These are phyloP conservation scores for Anethum foeniculum DNA, from an alignment of 140 eudicot genomes.

Conservation along the genomic window DNA sequence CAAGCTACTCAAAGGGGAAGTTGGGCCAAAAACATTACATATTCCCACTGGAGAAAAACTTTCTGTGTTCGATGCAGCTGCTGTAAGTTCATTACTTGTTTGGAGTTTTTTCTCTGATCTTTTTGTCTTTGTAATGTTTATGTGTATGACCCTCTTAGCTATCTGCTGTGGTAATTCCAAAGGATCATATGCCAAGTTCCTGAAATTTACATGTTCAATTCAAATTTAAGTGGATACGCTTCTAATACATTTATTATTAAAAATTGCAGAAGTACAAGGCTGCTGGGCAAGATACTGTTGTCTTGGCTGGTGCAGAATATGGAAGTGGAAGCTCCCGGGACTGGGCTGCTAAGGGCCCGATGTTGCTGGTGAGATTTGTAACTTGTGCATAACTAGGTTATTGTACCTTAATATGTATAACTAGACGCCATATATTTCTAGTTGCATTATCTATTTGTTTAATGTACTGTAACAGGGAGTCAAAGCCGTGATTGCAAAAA, in stretches of 20 bases:
- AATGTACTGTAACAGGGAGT: constrained; percentile 55
- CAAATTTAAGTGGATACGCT: neutral
- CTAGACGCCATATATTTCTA: neutral
- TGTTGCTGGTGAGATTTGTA: constrained; percentile 61
- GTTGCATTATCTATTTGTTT: neutral
- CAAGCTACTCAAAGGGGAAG: constrained; percentile 90
- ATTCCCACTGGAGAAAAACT: constrained; percentile 89
- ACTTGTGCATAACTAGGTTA: neutral
- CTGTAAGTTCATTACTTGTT: constrained; percentile 30
- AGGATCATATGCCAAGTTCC: neutral
- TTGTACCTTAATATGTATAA: neutral
- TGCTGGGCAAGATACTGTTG: constrained; percentile 83
- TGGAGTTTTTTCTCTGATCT: neutral
- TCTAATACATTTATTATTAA: neutral
- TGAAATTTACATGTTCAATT: neutral
- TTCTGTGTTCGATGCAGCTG: constrained; percentile 81
- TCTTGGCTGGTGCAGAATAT: constrained; percentile 93
- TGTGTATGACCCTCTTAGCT: neutral
- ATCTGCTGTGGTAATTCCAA: neutral
- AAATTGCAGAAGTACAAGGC: constrained; percentile 65
- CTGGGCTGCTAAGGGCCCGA: constrained; percentile 99
- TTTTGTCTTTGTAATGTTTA: neutral
- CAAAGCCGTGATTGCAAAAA: constrained; percentile 95
- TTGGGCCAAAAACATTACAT: constrained; percentile 81
- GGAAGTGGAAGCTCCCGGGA: constrained; percentile 99